Evolutionary conservation across 768 basidiomycete species (phyloP).

Genomic region (Pleurotus tuoliensis): DNA sequence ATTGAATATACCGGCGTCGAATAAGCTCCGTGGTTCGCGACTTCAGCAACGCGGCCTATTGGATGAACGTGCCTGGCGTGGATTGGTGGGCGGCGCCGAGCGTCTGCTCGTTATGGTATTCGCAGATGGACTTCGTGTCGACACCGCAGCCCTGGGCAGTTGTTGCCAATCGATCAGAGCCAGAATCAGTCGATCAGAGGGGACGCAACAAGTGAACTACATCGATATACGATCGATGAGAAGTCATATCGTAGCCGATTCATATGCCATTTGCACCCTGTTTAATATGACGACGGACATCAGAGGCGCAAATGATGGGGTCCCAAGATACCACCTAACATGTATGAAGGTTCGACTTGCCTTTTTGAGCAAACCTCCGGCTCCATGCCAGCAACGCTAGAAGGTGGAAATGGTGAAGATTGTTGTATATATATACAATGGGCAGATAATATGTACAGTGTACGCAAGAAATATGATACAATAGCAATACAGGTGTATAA

Average conservation of each 20-base stretch:
- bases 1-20: background rate
- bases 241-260: constrained; percentile 6
- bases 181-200: constrained; percentile 8
- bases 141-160: background rate
- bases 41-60: background rate
- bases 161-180: constrained; percentile 4
- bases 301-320: constrained; percentile 6
- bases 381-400: background rate
- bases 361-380: background rate
- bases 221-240: constrained; percentile 7
- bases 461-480: constrained; percentile 10
- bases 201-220: background rate
- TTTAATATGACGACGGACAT: constrained; percentile 9
- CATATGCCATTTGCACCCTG: constrained; percentile 3
- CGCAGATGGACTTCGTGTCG: constrained; percentile 2
- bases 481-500: constrained; percentile 14
- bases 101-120: background rate
- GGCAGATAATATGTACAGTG: constrained; percentile 1
- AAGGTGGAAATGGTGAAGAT: background rate
- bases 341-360: constrained; percentile 4
- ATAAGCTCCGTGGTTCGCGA: constrained; percentile 5
- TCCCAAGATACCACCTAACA: constrained; percentile 6
- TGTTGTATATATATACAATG: constrained; percentile 7
- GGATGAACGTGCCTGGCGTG: constrained; percentile 1
- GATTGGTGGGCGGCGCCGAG: constrained; percentile 3